Evolutionary conservation across 352 stramenopile species (phyloP).

Genomic region (Elongisporangium prolatum): DNA sequence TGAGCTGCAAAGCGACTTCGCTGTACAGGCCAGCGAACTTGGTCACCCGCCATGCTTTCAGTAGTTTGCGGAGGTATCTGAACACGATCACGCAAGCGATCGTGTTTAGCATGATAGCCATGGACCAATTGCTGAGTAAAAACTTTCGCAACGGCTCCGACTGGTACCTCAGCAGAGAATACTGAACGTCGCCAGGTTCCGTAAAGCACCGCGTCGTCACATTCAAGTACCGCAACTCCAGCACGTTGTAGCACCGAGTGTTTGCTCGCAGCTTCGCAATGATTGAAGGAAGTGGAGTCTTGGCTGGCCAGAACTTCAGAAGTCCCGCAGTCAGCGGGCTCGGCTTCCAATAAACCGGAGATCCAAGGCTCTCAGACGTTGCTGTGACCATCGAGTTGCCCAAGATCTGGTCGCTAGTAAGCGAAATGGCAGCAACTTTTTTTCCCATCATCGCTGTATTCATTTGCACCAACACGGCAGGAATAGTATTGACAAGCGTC

Average conservation of each 20-base stretch:
- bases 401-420: slow-evolving; percentile 18
- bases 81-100: slow-evolving; percentile 32
- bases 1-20: slow-evolving; percentile 34
- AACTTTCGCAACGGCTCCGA: slow-evolving; percentile 34
- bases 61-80: slow-evolving; percentile 41
- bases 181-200: slow-evolving; percentile 17
- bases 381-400: slow-evolving; percentile 20
- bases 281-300: slow-evolving; percentile 18
- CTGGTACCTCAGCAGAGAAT: slow-evolving; percentile 1
- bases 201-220: slow-evolving; percentile 26
- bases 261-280: slow-evolving; percentile 17
- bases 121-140: slow-evolving; percentile 33
- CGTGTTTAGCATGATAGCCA: slow-evolving; percentile 42
- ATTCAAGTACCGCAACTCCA: slow-evolving; percentile 27
- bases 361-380: slow-evolving; percentile 17
- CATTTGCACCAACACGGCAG: slow-evolving; percentile 11
- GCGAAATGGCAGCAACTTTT: slow-evolving; percentile 7
- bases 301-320: slow-evolving; percentile 38
- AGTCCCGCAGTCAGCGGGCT: slow-evolving; percentile 26
- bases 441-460: slow-evolving; percentile 11
- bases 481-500: slow-evolving; percentile 21
- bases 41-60: slow-evolving; percentile 24
- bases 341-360: slow-evolving; percentile 19
- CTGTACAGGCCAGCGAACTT: slow-evolving; percentile 29
- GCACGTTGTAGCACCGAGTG: slow-evolving; percentile 35